Evolutionary conservation across 371 early-diverging fungal species (phyloP).

Genomic region (Nematocida displodere): DNA sequence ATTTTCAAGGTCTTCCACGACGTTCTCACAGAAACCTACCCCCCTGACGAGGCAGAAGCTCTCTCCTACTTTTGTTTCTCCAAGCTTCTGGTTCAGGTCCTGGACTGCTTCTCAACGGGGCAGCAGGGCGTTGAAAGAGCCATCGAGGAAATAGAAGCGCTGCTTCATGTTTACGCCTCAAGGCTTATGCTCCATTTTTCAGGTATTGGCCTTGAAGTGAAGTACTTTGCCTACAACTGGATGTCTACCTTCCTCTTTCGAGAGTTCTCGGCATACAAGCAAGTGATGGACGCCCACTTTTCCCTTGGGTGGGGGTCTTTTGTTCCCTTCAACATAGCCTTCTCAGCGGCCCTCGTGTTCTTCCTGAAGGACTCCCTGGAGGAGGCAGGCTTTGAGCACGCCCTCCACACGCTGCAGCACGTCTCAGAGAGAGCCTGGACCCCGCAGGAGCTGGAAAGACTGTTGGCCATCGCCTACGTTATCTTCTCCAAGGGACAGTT

Average conservation of each 20-base stretch:
- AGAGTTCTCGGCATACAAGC: conserved; percentile 32
- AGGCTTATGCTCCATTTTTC: neutral
- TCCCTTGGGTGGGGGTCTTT: conserved; percentile 18
- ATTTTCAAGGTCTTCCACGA: conserved; percentile 46
- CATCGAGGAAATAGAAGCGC: conserved; percentile 39
- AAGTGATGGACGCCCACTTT: conserved; percentile 48
- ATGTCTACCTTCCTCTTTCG: conserved; percentile 46
- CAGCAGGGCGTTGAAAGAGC: conserved; percentile 44
- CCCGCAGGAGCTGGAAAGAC: neutral
- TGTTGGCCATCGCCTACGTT: conserved; percentile 21
- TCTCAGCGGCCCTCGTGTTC: neutral
- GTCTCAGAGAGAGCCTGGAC: neutral
- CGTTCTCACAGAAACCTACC: neutral
- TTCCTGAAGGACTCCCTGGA: neutral
- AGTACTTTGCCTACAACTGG: conserved; percentile 54
- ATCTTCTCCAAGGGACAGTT: conserved; percentile 20
- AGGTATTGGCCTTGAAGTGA: conserved; percentile 7
- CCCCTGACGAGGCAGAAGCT: conserved; percentile 3
- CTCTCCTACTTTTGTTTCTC: conserved; percentile 48
- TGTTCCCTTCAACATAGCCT: conserved; percentile 31
- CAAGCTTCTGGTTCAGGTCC: conserved; percentile 18
- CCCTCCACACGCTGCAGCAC: conserved; percentile 16
- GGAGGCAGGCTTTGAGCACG: conserved; percentile 14
- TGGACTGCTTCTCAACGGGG: conserved; percentile 35
- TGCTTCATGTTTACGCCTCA: conserved; percentile 1